Conservation (phyloP, 495 filamentous ascomycete species). For the Penicillium parvum region DNA sequence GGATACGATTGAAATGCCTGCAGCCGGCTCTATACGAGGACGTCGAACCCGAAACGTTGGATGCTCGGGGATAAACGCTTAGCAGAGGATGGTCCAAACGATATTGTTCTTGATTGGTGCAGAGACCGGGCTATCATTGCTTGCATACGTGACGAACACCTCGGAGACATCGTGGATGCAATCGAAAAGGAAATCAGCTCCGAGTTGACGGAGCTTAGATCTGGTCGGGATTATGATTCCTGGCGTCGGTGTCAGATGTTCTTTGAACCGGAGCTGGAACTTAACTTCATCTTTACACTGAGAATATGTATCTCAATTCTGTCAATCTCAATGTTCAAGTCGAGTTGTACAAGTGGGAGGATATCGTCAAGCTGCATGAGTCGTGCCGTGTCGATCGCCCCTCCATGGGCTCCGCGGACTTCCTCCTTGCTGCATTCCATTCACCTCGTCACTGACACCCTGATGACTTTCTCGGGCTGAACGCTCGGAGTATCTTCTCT, state of each 20-base stretch:
- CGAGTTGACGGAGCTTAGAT: conserved; percentile 1
- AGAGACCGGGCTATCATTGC: background rate
- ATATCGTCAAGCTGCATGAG: background rate
- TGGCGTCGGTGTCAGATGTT: too few relatives aligned
- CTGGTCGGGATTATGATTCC: background rate
- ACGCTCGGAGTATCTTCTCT: background rate
- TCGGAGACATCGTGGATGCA: background rate
- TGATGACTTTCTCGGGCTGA: background rate
- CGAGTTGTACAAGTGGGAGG: too few relatives aligned
- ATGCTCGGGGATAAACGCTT: conserved; percentile 7
- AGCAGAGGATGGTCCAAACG: background rate
- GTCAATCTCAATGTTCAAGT: too few relatives aligned
- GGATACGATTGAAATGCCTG: background rate
- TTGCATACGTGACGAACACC: background rate
- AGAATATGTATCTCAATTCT: too few relatives aligned
- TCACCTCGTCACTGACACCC: background rate
- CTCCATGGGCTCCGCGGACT: background rate
- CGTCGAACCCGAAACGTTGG: background rate
- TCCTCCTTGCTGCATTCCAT: background rate
- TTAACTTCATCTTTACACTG: too few relatives aligned
- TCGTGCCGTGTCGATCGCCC: background rate
- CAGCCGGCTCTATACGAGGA: background rate
- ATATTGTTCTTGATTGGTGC: background rate
- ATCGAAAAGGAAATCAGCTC: conserved; percentile 6
- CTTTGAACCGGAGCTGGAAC: too few relatives aligned